A percentile compares a stretch with the other conserved stretches of the same genome.
These are phyloP conservation scores for Vachellia collinsii DNA, from an alignment of 306 rosid species.

Conservation along the genomic window DNA sequence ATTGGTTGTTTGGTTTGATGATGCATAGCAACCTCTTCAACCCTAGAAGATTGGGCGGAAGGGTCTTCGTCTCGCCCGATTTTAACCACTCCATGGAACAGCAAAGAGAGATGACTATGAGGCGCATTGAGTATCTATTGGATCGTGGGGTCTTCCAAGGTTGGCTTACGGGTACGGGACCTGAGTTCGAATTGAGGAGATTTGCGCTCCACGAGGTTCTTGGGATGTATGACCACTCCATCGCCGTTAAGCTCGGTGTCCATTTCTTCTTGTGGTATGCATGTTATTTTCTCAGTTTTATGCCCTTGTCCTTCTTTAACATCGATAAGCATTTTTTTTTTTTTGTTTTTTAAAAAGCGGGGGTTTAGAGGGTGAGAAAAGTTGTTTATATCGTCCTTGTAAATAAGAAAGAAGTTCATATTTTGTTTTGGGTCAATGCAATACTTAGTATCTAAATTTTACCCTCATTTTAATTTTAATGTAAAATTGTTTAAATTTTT, in stretches of 20 bases:
- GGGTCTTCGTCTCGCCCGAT: conserved; percentile 71
- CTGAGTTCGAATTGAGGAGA: conserved; percentile 59
- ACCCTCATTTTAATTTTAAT: too few relatives aligned
- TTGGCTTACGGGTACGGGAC: conserved; percentile 69
- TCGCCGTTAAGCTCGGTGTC: conserved; percentile 81
- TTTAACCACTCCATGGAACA: conserved; percentile 87
- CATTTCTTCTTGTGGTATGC: conserved; percentile 73
- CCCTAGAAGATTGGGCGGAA: conserved; percentile 50
- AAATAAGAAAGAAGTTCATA: background rate
- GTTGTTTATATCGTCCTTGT: background rate
- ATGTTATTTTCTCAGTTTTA: background rate
- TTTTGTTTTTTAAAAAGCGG: background rate
- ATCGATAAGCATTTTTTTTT: background rate
- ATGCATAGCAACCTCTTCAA: conserved; percentile 71
- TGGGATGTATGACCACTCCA: conserved; percentile 79
- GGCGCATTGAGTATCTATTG: conserved; percentile 61
- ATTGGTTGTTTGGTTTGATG: conserved; percentile 69
- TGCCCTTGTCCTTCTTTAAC: background rate
- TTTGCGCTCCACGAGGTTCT: conserved; percentile 64
- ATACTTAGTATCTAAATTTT: too few relatives aligned
- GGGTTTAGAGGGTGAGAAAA: background rate
- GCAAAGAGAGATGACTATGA: conserved; percentile 81
- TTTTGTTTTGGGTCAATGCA: too few relatives aligned
- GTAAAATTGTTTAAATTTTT: too few relatives aligned
- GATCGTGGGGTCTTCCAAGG: conserved; percentile 69